Evolutionary conservation across 441 rosid genomes (phyloP), one percentile per base, ranked within the genome.

Genomic region (Aquilaria agallochum): DNA sequence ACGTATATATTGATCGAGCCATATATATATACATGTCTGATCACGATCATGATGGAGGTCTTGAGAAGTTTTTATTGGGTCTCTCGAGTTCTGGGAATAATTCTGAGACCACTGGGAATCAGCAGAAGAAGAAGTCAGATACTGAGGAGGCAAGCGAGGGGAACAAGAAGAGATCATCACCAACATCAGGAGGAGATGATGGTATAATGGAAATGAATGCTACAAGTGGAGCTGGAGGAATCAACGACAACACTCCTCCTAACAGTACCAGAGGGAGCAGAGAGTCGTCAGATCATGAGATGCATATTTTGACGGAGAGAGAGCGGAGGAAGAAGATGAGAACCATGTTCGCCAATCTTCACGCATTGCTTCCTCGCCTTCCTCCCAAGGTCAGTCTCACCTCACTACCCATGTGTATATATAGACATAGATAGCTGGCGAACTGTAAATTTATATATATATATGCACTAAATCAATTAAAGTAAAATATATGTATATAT

Each of bases 251-350:
- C 27, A 20, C 27, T 20, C 27, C 27, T 20, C 27, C 27, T 20
- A 20, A 20, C 27, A 20, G 27, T 20, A 20, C 27, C 27, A 27
- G 53, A 56, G 1, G 46, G 50, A 50, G 20, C n/a, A 20, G 68
- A 58, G 9, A 75, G 63, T 0, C 75, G 76, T 11, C 80, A 0
- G 81, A 81, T 65, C 89, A 85, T 60, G 90, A 84, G 44, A 77
- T 72, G 13, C 98, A 94, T 68, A 85, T 89, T 15, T 80, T 82
- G 90, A 87, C 92, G 0, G 95, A 94, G 58, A 84, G 96, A 73
- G 93, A 88, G 44, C 81, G 98, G 73, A 87, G 97, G 56, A 93
- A 90, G 73, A 93, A 82, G 78, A 90, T 93, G 97, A 88, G 88
- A 62, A 76, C 73, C 72, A 83, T 90, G 98, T 93, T 93, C 68